Conservation (phyloP, 805 yeast species). For the Ascoidea rubescens region DNA sequence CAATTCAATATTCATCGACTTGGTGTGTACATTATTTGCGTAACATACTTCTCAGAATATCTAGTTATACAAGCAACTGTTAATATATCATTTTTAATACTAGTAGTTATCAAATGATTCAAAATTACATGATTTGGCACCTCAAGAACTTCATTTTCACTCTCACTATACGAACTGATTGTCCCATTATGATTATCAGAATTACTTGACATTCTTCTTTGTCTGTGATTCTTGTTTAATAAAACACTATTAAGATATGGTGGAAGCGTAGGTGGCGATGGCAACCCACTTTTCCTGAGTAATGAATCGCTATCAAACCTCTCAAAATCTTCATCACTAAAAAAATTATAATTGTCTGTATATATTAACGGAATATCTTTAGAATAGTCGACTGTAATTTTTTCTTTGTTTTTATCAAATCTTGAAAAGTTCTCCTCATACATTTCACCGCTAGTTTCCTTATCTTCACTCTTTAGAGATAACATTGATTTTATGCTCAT, state of each 20-base stretch:
- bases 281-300: constrained; percentile 11
- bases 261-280: constrained; percentile 22
- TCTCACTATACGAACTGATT: constrained; percentile 45
- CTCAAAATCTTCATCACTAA: constrained; percentile 20
- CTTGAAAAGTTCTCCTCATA: not conserved
- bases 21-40: constrained; percentile 88
- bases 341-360: constrained; percentile 15
- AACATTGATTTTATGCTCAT: no score
- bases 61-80: constrained; percentile 89
- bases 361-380: constrained; percentile 20
- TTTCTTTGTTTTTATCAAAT: not conserved
- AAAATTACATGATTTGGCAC: constrained; percentile 92
- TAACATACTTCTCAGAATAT: constrained; percentile 77
- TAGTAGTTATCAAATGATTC: constrained; percentile 90
- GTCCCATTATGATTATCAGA: constrained; percentile 8
- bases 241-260: constrained; percentile 24
- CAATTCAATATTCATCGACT: constrained; percentile 25
- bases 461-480: no score
- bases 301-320: constrained; percentile 21
- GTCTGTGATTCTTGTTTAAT: constrained; percentile 16
- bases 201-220: constrained; percentile 2
- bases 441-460: not conserved
- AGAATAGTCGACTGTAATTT: constrained; percentile 14
- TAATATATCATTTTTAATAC: constrained; percentile 83
- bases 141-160: constrained; percentile 78